Conservation (phyloP, 2,329 filamentous ascomycete species). For the Mariannaea sp. region DNA sequence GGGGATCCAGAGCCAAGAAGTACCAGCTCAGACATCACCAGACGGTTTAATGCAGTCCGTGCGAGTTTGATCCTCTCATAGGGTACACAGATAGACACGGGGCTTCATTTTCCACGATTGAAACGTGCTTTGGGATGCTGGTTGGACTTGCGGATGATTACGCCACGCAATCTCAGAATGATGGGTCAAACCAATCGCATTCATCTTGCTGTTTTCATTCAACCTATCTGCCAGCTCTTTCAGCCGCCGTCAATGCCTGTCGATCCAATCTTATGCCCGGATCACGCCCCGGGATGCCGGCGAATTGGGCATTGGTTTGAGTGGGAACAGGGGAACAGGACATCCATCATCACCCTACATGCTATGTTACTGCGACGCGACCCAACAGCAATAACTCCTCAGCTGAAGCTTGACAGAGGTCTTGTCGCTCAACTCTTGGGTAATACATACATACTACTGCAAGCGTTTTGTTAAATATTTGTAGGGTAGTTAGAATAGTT, state of each 20-base stretch:
- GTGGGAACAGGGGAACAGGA: constrained; percentile 19
- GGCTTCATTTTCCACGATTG: neutral
- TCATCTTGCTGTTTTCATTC: neutral
- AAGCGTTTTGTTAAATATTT: too few species aligned
- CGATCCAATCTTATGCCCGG: constrained; percentile 12
- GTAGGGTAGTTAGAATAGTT: neutral
- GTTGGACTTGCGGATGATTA: neutral
- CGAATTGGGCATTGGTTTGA: constrained; percentile 16
- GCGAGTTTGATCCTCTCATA: neutral
- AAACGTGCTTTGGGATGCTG: neutral
- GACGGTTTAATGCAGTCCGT: neutral
- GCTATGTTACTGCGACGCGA: constrained; percentile 34
- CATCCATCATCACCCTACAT: constrained; percentile 21
- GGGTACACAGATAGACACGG: neutral
- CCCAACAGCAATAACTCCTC: constrained; percentile 26
- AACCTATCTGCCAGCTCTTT: neutral
- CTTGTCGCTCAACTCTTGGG: constrained; percentile 24
- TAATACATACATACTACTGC: too few species aligned
- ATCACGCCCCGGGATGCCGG: constrained; percentile 17
- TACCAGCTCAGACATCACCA: neutral
- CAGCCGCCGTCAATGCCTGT: constrained; percentile 8
- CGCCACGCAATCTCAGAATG: constrained; percentile 13
- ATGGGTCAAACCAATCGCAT: constrained; percentile 2
- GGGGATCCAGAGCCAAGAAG: neutral
- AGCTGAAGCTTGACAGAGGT: constrained; percentile 16